Evolutionary conservation across 768 basidiomycete species (phyloP).

Genomic region (Tulasnella sp.): DNA sequence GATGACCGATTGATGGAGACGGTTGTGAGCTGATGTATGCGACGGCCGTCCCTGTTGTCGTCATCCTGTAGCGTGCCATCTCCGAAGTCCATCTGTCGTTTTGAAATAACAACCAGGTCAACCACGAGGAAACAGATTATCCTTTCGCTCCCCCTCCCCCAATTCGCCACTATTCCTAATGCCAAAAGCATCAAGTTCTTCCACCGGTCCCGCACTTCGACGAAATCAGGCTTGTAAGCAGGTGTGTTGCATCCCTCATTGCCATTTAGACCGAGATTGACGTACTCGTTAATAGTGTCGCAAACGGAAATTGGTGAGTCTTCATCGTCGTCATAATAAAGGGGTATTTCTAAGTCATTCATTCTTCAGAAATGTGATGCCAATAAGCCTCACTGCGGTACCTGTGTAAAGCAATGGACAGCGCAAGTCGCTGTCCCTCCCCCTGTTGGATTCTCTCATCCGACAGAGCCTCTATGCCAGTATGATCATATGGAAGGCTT

Average conservation of each 20-base stretch:
- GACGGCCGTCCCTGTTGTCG: too few relatives aligned
- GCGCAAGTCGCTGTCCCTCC: constrained; percentile 71
- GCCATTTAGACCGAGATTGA: not conserved
- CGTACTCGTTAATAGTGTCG: constrained; percentile 75
- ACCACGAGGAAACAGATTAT: too few relatives aligned
- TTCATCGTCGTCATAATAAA: not conserved
- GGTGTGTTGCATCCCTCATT: not conserved
- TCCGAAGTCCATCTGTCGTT: too few relatives aligned
- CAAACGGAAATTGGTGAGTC: constrained; percentile 65
- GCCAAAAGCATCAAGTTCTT: too few relatives aligned
- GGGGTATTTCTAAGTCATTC: constrained; percentile 8
- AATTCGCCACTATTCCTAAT: too few relatives aligned
- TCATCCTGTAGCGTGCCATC: too few relatives aligned
- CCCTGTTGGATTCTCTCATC: constrained; percentile 77
- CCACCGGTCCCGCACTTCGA: not conserved
- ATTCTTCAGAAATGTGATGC: constrained; percentile 70
- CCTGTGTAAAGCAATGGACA: constrained; percentile 77
- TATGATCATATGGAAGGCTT: constrained; percentile 82
- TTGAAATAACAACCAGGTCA: too few relatives aligned
- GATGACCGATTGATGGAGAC: too few relatives aligned
- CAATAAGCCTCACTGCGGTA: constrained; percentile 69
- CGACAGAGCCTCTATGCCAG: constrained; percentile 69
- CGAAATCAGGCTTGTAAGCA: constrained; percentile 7
- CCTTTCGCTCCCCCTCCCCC: too few relatives aligned
- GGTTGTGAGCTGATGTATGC: too few relatives aligned